Conservation (phyloP, 129 eudicot genomes). For the Flaveria brownii region DNA sequence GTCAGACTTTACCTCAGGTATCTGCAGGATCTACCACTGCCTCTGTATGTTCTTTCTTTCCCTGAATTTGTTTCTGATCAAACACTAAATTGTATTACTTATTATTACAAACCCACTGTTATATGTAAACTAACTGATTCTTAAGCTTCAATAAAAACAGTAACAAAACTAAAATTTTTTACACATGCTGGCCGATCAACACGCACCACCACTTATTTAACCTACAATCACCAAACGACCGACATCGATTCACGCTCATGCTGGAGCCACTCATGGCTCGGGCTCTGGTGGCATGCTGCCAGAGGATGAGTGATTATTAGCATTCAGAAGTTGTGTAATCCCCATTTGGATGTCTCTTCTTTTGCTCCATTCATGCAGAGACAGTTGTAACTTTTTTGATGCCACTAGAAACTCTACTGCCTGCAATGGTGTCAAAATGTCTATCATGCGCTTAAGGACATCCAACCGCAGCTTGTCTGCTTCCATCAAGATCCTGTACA, state of each 20-base stretch:
- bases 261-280: neutral
- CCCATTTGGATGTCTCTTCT: conserved; percentile 35
- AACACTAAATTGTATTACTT: neutral
- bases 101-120: neutral
- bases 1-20: neutral
- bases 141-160: neutral
- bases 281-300: neutral
- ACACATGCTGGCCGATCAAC: too few species aligned
- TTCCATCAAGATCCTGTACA: conserved; percentile 26
- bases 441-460: conserved; percentile 40
- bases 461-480: conserved; percentile 44
- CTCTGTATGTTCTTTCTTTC: neutral
- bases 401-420: conserved; percentile 38
- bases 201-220: neutral
- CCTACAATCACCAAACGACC: neutral
- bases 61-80: neutral
- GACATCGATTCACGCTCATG: neutral
- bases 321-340: conserved; percentile 3
- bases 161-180: neutral
- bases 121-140: neutral
- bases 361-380: conserved; percentile 38
- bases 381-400: conserved; percentile 46
- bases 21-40: too few species aligned
- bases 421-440: conserved; percentile 44
- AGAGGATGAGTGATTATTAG: conserved; percentile 1